Evolutionary conservation across 345 rosid species (phyloP).

Genomic region (Eucalyptus erythrocorys): DNA sequence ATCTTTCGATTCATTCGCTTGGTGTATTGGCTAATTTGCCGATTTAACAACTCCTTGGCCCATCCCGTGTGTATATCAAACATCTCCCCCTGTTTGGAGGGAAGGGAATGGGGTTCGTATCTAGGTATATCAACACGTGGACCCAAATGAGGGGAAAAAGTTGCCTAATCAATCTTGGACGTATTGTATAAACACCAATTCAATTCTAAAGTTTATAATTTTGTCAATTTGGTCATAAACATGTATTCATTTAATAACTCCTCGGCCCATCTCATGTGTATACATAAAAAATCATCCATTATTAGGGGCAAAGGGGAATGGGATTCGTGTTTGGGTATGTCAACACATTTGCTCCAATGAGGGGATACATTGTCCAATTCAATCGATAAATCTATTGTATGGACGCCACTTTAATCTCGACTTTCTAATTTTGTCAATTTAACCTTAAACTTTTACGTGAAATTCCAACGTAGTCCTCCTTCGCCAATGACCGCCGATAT

Average conservation of each 20-base stretch:
- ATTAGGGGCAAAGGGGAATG: background rate
- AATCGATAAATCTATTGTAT: background rate
- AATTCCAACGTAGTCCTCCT: background rate
- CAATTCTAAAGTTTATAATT: background rate
- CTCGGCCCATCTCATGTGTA: background rate
- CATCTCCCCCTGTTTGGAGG: background rate
- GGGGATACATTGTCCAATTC: background rate
- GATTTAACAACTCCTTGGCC: background rate
- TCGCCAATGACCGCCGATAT: fast-evolving
- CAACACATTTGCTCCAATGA: fast-evolving
- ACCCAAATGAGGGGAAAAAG: background rate
- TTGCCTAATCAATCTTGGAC: fast-evolving
- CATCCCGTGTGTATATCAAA: background rate
- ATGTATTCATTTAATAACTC: background rate
- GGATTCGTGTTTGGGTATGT: background rate
- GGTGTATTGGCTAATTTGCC: background rate
- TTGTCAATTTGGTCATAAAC: background rate
- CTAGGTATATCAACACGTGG: background rate
- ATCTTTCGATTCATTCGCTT: background rate
- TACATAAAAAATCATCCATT: background rate
- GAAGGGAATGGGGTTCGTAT: background rate
- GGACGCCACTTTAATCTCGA: fast-evolving
- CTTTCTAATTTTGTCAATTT: background rate
- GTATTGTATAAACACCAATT: fast-evolving
- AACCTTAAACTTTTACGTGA: fast-evolving